Percentiles rank a stretch among this genome's conserved stretches.
Conservation (phyloP, 2,329 filamentous ascomycete species). For the Epicoccum sorghinum region DNA sequence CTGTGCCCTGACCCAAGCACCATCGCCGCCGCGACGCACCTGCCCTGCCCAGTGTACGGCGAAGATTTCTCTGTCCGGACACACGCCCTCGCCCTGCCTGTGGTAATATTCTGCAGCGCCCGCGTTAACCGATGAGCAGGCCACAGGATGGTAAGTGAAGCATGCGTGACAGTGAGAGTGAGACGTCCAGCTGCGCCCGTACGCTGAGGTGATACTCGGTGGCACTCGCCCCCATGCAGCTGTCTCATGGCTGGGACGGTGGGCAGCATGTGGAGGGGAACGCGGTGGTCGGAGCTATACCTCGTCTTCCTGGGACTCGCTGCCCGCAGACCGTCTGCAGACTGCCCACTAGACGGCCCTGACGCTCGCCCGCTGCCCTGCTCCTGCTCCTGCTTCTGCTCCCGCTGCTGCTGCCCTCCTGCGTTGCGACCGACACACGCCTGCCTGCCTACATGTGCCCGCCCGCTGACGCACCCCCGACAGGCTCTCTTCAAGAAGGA, state of each 20-base stretch:
- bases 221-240: constrained; percentile 8
- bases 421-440: neutral
- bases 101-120: constrained; percentile 11
- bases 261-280: neutral
- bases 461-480: constrained; percentile 35
- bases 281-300: neutral
- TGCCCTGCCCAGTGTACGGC: constrained; percentile 6
- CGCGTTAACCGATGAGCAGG: constrained; percentile 18
- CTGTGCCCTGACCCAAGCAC: constrained; percentile 9
- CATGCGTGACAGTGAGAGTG: neutral
- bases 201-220: neutral
- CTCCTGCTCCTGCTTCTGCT: neutral
- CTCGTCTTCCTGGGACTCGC: neutral
- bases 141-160: constrained; percentile 18
- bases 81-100: neutral
- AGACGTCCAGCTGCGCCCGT: constrained; percentile 1
- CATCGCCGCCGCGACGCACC: constrained; percentile 12
- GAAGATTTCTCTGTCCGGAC: constrained; percentile 12
- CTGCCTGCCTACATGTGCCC: constrained; percentile 24
- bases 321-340: neutral
- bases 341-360: neutral
- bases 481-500: constrained; percentile 46
- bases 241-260: constrained; percentile 2
- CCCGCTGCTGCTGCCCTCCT: neutral
- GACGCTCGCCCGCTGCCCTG: neutral